These are phyloP conservation scores for Harringtonia lauricola DNA, from an alignment of 2,329 filamentous ascomycete genomes.

Conservation along the genomic window DNA sequence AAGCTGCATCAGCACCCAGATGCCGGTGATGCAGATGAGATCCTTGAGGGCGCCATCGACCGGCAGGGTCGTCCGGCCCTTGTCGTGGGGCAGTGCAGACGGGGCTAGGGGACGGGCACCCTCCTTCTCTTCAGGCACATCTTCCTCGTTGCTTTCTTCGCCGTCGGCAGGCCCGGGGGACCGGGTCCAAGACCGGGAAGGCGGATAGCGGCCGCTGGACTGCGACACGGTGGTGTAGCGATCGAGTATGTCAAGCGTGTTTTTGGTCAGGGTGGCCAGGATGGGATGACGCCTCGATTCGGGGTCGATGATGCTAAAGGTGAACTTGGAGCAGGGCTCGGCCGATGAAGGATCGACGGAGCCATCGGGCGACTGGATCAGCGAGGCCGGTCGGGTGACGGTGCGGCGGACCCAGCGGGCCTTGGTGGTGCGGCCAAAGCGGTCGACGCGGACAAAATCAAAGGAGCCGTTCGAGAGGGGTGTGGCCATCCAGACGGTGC, in stretches of 20 bases:
- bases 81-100: conserved; percentile 2
- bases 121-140: conserved; percentile 1
- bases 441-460: conserved; percentile 52
- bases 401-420: conserved; percentile 57
- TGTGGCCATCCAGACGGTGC: conserved; percentile 45
- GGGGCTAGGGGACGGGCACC: conserved; percentile 2
- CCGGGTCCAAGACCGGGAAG: conserved; percentile 21
- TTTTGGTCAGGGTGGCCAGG: conserved; percentile 54
- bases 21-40: conserved; percentile 39
- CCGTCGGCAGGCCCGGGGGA: conserved; percentile 13
- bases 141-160: conserved; percentile 12
- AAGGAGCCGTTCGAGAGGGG: conserved; percentile 46
- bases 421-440: conserved; percentile 45
- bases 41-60: conserved; percentile 33
- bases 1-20: conserved; percentile 38
- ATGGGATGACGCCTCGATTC: conserved; percentile 61
- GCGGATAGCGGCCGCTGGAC: conserved; percentile 34
- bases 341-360: conserved; percentile 12
- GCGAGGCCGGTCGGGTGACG: conserved; percentile 7
- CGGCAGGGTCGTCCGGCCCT: conserved; percentile 21
- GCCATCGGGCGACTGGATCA: conserved; percentile 10
- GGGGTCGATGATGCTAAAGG: conserved; percentile 66
- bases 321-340: conserved; percentile 46
- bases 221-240: conserved; percentile 48
- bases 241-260: conserved; percentile 58